Evolutionary conservation across 306 rosid species (phyloP), one percentile per base, ranked within the genome.

Genomic region (Spatholobus suberectus): DNA sequence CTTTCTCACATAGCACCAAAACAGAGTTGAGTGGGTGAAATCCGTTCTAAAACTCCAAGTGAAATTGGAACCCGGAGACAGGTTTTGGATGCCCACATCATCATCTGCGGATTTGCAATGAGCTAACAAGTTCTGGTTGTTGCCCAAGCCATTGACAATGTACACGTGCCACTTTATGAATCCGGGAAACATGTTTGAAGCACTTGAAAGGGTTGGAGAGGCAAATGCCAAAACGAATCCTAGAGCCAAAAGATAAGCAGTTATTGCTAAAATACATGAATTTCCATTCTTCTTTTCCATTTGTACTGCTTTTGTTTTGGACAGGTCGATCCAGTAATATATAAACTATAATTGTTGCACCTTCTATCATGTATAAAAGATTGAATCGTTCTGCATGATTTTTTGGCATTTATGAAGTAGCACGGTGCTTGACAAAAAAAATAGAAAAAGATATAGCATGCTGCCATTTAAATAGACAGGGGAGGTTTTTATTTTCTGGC

Each of bases 151-250:
- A 62, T 87, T 85, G 9, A 81, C 82, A 63, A 87, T 20, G 41
- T 70, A 87, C 5, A 82, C 21, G 20, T 84, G 90, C 88, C 90
- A 87, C 82, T 84, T 81, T 82, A 78, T 82, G 85, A 87, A 85
- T 24, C 35, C 83, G 1, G 88, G 88, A 23, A 34, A 58, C 66
- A 47, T 6, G 17, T 1, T 6, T 59, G 90, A 73, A 29, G 52
- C 84, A 59, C 43, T n/a, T n/a, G n/a, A n/a, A n/a, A n/a, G n/a
- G n/a, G n/a, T 27, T 46, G 81, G 55, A 57, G 29, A 21, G 18
- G 26, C 23, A 11, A 81, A 26, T 23, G 47, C 80, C 55, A 79
- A 51, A 41, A 65, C 2, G 23, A 84, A 29, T 43, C 7, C 61
- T 54, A 43, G 46, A 63, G 68, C 57, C 21, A 75, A 52, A 5